A percentile compares a stretch with the other conserved stretches of the same genome.
Conservation (phyloP, 345 rosid species). For the Limnanthes douglasii region DNA sequence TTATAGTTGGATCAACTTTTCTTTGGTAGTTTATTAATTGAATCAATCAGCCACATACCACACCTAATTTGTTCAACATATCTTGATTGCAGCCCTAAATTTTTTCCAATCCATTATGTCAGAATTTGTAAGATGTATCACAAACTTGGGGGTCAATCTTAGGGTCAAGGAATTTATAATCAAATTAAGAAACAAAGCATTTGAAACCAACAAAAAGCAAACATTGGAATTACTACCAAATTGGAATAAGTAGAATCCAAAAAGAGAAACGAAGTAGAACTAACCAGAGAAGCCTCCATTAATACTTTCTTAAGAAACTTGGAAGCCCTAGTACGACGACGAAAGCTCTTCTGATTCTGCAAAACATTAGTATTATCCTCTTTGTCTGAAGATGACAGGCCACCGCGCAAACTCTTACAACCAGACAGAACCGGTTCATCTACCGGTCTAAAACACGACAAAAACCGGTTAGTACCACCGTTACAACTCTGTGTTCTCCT, state of each 20-base stretch:
- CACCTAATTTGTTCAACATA: no score
- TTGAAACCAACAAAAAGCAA: not conserved
- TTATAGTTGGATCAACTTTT: no score
- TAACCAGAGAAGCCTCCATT: conserved; percentile 31
- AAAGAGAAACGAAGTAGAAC: not conserved
- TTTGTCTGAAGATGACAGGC: not conserved
- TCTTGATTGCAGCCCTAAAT: no score
- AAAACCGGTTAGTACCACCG: not conserved
- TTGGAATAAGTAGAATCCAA: not conserved
- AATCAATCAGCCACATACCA: not conserved
- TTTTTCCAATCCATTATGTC: no score
- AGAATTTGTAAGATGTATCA: no score
- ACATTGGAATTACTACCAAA: not conserved
- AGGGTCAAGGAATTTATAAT: not conserved
- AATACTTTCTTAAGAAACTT: conserved; percentile 18
- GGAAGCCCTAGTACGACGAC: conserved; percentile 11
- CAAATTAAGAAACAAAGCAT: no score
- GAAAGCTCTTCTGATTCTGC: conserved; percentile 3
- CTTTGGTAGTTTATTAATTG: no score
- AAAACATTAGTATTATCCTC: not conserved
- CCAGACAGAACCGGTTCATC: not conserved
- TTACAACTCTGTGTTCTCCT: not conserved
- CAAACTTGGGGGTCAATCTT: not conserved
- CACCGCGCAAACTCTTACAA: not conserved
- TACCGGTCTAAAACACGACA: conserved; percentile 11